Conservation (phyloP, 73 alveolate species). For the Urostyla sp. region DNA sequence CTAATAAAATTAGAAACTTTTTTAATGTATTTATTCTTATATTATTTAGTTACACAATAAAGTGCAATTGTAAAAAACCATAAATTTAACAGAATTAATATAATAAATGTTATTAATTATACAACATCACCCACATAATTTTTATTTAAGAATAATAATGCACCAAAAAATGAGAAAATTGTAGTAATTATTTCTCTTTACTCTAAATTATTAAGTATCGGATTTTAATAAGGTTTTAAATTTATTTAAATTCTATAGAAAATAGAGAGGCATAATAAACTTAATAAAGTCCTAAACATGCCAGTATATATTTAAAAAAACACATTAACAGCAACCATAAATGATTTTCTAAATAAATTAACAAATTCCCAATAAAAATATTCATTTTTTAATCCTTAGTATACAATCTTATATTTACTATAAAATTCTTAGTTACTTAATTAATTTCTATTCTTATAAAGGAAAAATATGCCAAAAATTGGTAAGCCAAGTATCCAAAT, state of each 20-base stretch:
- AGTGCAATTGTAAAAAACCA: too few relatives aligned
- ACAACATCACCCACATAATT: too few relatives aligned
- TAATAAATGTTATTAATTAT: too few relatives aligned
- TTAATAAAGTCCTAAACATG: neutral
- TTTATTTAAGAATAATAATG: too few relatives aligned
- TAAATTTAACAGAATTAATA: too few relatives aligned
- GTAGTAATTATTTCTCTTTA: neutral
- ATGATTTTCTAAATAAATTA: neutral
- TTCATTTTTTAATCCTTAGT: neutral
- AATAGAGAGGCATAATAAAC: neutral
- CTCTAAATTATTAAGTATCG: neutral
- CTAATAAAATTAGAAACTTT: too few relatives aligned
- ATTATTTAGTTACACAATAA: too few relatives aligned
- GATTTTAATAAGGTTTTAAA: neutral
- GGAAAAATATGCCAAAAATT: neutral
- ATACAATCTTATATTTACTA: neutral
- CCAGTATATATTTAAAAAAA: neutral
- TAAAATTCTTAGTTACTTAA: neutral
- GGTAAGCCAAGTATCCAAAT: conserved; percentile 60
- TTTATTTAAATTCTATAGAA: neutral
- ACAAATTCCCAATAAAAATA: neutral
- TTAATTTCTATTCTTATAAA: neutral
- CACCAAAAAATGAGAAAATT: neutral
- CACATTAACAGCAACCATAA: neutral
- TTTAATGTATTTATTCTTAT: too few relatives aligned